Percentiles rank a stretch among this genome's conserved stretches.
phyloP scores from a whole-genome alignment of 2,329 filamentous ascomycete genomes.

The Monascus ruber region DNA sequence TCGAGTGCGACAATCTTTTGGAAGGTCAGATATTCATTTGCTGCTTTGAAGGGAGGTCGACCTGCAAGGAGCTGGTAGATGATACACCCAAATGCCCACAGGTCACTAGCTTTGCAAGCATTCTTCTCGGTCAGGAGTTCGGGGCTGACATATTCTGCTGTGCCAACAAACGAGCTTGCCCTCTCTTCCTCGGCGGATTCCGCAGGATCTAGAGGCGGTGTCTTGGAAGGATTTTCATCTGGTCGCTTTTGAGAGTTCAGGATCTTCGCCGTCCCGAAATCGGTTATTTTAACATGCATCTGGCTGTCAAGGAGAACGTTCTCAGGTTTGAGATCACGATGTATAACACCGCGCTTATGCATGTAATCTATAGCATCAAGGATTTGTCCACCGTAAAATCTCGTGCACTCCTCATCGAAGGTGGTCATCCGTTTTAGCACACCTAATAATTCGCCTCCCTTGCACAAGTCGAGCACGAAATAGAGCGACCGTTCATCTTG shows the following conservation, averaged over 20 bases:
- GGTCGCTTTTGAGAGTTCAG: slow-evolving; percentile 47
- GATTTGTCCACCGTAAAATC: slow-evolving; percentile 92
- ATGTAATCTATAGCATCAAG: slow-evolving; percentile 95
- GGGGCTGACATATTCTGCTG: slow-evolving; percentile 94
- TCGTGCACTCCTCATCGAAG: slow-evolving; percentile 88
- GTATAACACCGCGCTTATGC: slow-evolving; percentile 91
- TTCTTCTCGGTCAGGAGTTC: slow-evolving; percentile 95
- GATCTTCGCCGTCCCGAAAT: slow-evolving; percentile 97
- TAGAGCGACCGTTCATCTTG: slow-evolving; percentile 94
- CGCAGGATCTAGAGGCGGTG: slow-evolving; percentile 36
- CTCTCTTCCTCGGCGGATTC: slow-evolving; percentile 55
- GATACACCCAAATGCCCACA: slow-evolving; percentile 98
- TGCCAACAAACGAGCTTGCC: slow-evolving; percentile 91
- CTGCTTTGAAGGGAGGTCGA: slow-evolving; percentile 92
- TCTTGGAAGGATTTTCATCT: slow-evolving; percentile 34
- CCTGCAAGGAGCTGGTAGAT: slow-evolving; percentile 92
- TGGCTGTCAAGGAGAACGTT: slow-evolving; percentile 91
- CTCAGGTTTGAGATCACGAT: slow-evolving; percentile 92
- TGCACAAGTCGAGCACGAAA: slow-evolving; percentile 90
- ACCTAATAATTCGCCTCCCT: slow-evolving; percentile 80
- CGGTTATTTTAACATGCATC: slow-evolving; percentile 97
- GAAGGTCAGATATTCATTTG: slow-evolving; percentile 92
- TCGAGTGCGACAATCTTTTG: slow-evolving; percentile 95
- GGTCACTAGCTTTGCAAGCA: slow-evolving; percentile 91
- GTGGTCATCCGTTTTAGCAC: slow-evolving; percentile 89